Percentiles rank a stretch among this genome's conserved stretches.
Conservation (phyloP, 768 basidiomycete species). For the Suillus placidus region DNA sequence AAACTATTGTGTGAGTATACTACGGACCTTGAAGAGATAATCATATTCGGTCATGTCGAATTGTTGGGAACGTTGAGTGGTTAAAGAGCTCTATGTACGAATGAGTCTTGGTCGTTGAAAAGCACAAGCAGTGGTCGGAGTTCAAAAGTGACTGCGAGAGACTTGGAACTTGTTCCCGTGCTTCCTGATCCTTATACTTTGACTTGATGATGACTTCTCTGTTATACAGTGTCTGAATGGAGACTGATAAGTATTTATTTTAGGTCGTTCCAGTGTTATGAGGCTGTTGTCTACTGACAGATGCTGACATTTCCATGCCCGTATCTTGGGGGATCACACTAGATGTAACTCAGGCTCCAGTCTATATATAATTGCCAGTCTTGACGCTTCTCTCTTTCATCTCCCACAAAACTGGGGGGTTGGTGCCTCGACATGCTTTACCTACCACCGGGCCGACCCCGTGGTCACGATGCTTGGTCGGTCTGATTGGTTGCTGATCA, state of each 20-base stretch:
- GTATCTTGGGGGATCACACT: not conserved
- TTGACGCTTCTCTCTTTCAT: not conserved
- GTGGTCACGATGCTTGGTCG: not conserved
- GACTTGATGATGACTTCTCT: not conserved
- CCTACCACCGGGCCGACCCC: not conserved
- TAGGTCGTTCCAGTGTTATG: not conserved
- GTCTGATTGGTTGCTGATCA: not conserved
- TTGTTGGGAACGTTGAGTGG: slow-evolving; percentile 14
- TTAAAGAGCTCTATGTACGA: slow-evolving; percentile 13
- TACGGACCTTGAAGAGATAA: slow-evolving; percentile 93
- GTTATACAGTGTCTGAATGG: not conserved
- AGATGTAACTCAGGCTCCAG: not conserved
- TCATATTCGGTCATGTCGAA: slow-evolving; percentile 89
- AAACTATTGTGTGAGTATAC: not conserved
- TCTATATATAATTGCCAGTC: not conserved
- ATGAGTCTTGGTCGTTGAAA: slow-evolving; percentile 10
- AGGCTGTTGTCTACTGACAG: not conserved
- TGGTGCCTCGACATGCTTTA: not conserved
- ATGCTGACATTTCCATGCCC: not conserved
- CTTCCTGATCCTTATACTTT: not conserved
- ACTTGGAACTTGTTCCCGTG: not conserved
- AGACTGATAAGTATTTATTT: not conserved
- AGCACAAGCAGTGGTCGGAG: slow-evolving; percentile 28
- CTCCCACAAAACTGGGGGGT: not conserved
- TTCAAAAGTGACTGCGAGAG: slow-evolving; percentile 24